Percentiles rank a stretch among this genome's conserved stretches.
Conservation (phyloP, 805 yeast species). For the Zygosaccharomyces lentus region DNA sequence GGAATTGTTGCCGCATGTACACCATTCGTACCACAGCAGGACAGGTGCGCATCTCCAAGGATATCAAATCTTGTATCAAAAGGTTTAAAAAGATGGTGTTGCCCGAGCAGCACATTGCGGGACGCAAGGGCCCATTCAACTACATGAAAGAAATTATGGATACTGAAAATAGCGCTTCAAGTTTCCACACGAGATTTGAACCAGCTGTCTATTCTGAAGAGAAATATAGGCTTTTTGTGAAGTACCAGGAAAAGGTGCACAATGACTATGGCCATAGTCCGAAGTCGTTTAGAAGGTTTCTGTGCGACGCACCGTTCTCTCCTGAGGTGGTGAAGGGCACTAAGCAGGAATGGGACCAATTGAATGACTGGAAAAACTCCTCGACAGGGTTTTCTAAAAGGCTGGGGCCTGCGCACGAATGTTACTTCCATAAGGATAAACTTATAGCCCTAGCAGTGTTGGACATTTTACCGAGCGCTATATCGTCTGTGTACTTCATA, state of each 20-base stretch:
- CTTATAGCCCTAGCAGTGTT: conserved; percentile 72
- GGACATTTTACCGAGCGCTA: conserved; percentile 69
- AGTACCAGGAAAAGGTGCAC: conserved; percentile 71
- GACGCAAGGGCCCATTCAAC: conserved; percentile 22
- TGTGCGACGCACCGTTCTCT: conserved; percentile 65
- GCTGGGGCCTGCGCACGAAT: conserved; percentile 71
- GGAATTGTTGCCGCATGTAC: conserved; percentile 75
- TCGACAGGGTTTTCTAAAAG: conserved; percentile 19
- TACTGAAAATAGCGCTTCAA: conserved; percentile 34
- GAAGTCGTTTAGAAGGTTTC: conserved; percentile 54
- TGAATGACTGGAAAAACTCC: conserved; percentile 38
- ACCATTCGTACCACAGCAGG: conserved; percentile 62
- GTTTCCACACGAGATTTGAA: conserved; percentile 46
- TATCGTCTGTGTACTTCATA: conserved; percentile 82
- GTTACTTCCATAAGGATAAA: conserved; percentile 60
- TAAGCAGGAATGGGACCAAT: conserved; percentile 25
- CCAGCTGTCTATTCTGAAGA: conserved; percentile 49
- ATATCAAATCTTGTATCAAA: conserved; percentile 61
- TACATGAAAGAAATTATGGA: conserved; percentile 36
- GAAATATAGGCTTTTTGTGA: conserved; percentile 58
- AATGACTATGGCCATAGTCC: conserved; percentile 50
- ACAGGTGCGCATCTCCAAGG: conserved; percentile 51
- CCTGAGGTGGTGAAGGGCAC: conserved; percentile 24
- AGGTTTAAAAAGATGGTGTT: conserved; percentile 42
- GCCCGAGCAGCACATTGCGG: not conserved